phyloP scores from a whole-genome alignment of 2,329 filamentous ascomycete species.

The Penicillium sp. region DNA sequence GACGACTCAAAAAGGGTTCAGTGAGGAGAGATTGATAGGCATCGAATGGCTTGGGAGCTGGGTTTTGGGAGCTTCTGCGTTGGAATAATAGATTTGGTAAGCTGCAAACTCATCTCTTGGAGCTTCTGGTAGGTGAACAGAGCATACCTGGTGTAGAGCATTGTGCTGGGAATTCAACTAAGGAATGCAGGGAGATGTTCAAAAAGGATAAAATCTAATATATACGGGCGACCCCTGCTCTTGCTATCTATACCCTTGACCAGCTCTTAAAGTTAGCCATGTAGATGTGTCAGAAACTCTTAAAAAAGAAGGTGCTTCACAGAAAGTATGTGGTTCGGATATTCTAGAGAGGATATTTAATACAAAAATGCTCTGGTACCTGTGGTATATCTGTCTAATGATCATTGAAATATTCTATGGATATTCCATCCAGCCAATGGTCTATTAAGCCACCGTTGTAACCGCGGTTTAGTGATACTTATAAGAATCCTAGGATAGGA shows the following conservation, averaged over 20 bases:
- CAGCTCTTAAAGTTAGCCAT: neutral
- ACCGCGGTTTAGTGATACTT: neutral
- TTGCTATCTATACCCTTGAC: neutral
- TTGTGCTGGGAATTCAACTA: neutral
- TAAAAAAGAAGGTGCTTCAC: neutral
- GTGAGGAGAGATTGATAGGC: neutral
- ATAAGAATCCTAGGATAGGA: neutral
- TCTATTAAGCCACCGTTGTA: neutral
- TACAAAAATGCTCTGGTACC: neutral
- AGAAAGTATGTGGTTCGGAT: neutral
- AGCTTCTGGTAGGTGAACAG: neutral
- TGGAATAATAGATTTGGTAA: neutral
- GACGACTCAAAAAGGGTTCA: neutral
- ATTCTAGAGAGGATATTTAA: neutral
- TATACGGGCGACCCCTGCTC: neutral
- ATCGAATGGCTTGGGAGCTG: neutral
- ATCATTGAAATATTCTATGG: neutral
- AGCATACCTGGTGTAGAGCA: neutral
- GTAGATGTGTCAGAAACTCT: neutral
- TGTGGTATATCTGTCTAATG: neutral
- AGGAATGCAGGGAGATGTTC: neutral
- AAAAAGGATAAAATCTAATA: neutral
- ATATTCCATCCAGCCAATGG: neutral
- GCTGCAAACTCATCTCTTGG: neutral
- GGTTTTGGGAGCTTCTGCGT: neutral